Evolutionary conservation across 345 rosid species (phyloP).

Genomic region (Eucalyptus regnans): DNA sequence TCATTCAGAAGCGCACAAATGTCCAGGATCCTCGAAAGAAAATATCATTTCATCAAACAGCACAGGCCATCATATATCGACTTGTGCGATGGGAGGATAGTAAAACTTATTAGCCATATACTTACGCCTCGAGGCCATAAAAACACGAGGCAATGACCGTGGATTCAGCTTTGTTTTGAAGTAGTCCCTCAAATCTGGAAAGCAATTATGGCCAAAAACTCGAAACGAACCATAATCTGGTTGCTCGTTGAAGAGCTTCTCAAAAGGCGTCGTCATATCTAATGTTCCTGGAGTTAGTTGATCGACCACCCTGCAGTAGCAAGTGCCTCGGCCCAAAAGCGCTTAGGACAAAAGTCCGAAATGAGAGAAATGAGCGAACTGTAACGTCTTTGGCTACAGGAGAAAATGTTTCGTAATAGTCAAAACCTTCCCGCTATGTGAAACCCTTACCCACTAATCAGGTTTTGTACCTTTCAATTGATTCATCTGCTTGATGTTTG

Average conservation of each 20-base stretch:
- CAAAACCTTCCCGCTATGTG: too few species aligned
- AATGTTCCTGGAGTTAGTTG: neutral
- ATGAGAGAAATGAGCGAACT: too few species aligned
- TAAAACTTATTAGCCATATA: neutral
- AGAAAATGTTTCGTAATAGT: too few species aligned
- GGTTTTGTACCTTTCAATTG: too few species aligned
- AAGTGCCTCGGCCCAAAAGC: neutral
- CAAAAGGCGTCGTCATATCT: neutral
- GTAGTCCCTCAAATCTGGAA: neutral
- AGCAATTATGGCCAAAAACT: neutral
- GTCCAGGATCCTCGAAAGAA: neutral
- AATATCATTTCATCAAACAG: neutral
- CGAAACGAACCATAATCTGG: neutral
- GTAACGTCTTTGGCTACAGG: too few species aligned
- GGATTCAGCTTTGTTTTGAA: neutral
- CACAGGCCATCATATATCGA: neutral
- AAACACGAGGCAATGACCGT: neutral
- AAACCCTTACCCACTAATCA: too few species aligned
- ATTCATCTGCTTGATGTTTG: too few species aligned
- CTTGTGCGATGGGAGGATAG: neutral
- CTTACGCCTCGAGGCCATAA: neutral
- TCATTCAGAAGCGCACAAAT: neutral
- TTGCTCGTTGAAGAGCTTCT: neutral
- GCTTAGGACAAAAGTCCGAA: neutral
- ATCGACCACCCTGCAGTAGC: neutral